Evolutionary conservation across 169 alveolate genomes (phyloP), one percentile per base, ranked within the genome.

Genomic region (Toxoplasma gondii): DNA sequence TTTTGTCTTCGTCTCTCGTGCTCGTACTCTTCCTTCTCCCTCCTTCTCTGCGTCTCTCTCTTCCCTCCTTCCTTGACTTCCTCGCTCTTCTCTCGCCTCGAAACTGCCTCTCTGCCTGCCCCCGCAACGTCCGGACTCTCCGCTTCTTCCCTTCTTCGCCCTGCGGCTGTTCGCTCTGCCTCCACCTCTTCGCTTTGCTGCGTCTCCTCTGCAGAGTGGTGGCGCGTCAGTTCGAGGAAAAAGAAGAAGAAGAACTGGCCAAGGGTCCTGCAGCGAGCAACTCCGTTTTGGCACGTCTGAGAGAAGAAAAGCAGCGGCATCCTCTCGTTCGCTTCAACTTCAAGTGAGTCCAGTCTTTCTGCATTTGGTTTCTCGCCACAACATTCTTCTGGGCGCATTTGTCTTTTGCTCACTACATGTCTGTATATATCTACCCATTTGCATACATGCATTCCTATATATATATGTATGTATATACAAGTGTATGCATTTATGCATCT

Each of bases 291-390:
- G 53, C 70, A 34, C 82, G 93, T 22, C n/a, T 88, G 39, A 54
- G 78, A 38, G 93, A 88, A 43, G 93, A 88, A 67, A 88, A 43
- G 39, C 58, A 39, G 54, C 34, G 93, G 0, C 93, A 88, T 29
- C 93, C 93, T 0, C 93, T 88, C 58, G 84, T 88, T 31, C 49
- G 93, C 27, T 88, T 64, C 78, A 45, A 53, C 5, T 88, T 45
- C 84, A 88, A 88, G 93, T 88, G 19, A 1, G 92, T n/a, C 1
- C 64, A 24, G n/a, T 12, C 41, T 31, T 0, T 41, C 38, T 31
- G 88, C 45, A n/a, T 39, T 16, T 78, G 41, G 22, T 34, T 78
- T 78, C 22, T n/a, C n/a, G 41, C 43, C 86, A 34, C 86, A n/a
- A 17, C 86, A 16, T 10, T 34, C 31, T 78, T 17, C 86, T 78